Evolutionary conservation across 768 basidiomycete species (phyloP).

Genomic region (Lentinula edodes): DNA sequence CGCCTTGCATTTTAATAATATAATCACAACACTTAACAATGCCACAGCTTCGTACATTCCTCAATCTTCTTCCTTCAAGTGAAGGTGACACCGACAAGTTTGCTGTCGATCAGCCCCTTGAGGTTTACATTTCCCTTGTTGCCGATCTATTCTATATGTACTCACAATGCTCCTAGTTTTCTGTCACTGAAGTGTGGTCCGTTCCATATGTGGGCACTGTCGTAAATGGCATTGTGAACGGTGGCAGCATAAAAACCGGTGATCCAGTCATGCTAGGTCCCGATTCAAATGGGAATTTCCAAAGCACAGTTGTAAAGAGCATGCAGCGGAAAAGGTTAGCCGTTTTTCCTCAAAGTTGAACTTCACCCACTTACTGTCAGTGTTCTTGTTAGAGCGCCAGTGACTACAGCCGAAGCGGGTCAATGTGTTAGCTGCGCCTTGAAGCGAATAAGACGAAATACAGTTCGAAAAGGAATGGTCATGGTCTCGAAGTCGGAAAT

Average conservation of each 20-base stretch:
- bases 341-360: neutral
- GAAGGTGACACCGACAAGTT: conserved; percentile 82
- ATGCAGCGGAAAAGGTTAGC: conserved; percentile 89
- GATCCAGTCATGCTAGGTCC: conserved; percentile 85
- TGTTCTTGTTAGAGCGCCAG: conserved; percentile 52
- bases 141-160: conserved; percentile 47
- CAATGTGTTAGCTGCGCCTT: conserved; percentile 93
- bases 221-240: conserved; percentile 78
- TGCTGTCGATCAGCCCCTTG: conserved; percentile 69
- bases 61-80: conserved; percentile 87
- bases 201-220: conserved; percentile 85
- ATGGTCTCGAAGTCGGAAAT: conserved; percentile 75
- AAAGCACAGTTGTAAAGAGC: conserved; percentile 73
- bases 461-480: conserved; percentile 93
- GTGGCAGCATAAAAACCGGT: conserved; percentile 69
- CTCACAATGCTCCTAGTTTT: conserved; percentile 44
- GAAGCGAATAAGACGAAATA: conserved; percentile 77
- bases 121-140: conserved; percentile 36
- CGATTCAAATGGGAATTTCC: conserved; percentile 87
- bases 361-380: neutral
- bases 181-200: conserved; percentile 83
- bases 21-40: neutral
- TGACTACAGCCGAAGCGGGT: conserved; percentile 85
- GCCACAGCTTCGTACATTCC: conserved; percentile 72
- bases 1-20: conserved; percentile 12